Percentiles rank a stretch among this genome's conserved stretches.
These are phyloP conservation scores for Arachis stenosperma DNA, from an alignment of 306 rosid genomes.

Conservation along the genomic window DNA sequence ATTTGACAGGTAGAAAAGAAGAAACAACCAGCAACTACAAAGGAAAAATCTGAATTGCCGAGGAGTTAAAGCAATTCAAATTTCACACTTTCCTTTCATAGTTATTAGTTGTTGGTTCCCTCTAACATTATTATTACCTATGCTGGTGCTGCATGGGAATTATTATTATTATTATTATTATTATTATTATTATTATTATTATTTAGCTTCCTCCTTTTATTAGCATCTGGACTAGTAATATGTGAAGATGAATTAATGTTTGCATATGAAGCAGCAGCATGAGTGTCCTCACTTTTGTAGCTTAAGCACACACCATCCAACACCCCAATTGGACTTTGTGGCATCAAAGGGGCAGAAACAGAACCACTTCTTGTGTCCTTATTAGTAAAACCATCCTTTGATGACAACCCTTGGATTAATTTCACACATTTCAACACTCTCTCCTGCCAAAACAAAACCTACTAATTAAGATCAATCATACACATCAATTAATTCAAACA, in stretches of 20 bases:
- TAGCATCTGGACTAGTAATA: conserved; percentile 60
- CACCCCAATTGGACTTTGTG: conserved; percentile 85
- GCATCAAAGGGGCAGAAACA: conserved; percentile 52
- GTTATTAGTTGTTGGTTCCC: too few relatives aligned
- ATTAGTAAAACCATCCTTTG: conserved; percentile 22
- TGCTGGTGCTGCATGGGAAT: too few relatives aligned
- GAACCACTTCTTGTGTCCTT: conserved; percentile 37
- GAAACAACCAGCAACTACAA: too few relatives aligned
- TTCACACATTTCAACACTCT: conserved; percentile 60
- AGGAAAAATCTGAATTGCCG: too few relatives aligned
- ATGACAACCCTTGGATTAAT: conserved; percentile 45
- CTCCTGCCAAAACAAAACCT: conserved; percentile 56
- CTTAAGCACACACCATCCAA: conserved; percentile 75
- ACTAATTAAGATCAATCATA: conserved; percentile 1
- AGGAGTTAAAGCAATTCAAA: too few relatives aligned
- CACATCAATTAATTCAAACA: not conserved
- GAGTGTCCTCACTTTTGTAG: conserved; percentile 74
- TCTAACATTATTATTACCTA: too few relatives aligned
- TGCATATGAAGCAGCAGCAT: conserved; percentile 63
- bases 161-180: conserved; percentile 56
- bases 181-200: conserved; percentile 25
- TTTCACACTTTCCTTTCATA: too few relatives aligned
- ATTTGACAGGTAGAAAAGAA: too few relatives aligned
- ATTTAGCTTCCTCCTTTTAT: conserved; percentile 84
- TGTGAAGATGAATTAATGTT: conserved; percentile 51